These are phyloP conservation scores for Dissophora ornata DNA, from an alignment of 192 early-diverging fungal species.

Conservation along the genomic window DNA sequence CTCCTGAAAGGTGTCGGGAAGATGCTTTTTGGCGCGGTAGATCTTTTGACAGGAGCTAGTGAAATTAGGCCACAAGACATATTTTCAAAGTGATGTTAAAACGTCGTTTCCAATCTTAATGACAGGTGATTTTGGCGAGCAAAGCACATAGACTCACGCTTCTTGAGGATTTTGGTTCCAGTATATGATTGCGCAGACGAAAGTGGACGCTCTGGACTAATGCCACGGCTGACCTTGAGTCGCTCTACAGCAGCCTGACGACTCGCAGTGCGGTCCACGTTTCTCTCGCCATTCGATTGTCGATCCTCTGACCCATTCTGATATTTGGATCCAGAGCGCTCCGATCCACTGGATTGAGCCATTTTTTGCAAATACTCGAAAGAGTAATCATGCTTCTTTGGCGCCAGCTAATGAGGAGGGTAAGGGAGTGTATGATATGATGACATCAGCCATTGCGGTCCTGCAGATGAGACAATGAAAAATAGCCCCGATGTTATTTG, in stretches of 20 bases:
- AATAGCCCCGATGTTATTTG: too few species aligned
- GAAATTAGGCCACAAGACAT: too few species aligned
- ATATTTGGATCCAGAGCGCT: background rate
- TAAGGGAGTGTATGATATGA: too few species aligned
- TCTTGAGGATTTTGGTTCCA: conserved; percentile 37
- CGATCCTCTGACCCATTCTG: conserved; percentile 20
- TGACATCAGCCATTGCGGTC: too few species aligned
- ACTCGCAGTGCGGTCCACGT: background rate
- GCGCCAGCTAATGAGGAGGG: conserved; percentile 1
- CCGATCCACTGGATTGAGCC: conserved; percentile 11
- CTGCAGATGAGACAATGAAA: too few species aligned
- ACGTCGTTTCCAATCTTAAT: too few species aligned
- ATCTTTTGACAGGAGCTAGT: conserved; percentile 38
- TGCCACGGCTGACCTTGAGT: conserved; percentile 44
- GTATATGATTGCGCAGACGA: conserved; percentile 22
- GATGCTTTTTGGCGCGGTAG: conserved; percentile 15
- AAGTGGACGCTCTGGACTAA: conserved; percentile 42
- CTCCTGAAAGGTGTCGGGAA: conserved; percentile 37
- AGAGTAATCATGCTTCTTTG: conserved; percentile 31
- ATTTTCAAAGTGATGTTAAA: too few species aligned
- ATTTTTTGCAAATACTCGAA: conserved; percentile 45
- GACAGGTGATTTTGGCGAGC: too few species aligned
- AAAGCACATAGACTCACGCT: conserved; percentile 25
- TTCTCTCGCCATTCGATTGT: background rate
- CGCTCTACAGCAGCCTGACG: conserved; percentile 36